phyloP scores from a whole-genome alignment of 257 asterid species.

The Hygrophila difformis region DNA sequence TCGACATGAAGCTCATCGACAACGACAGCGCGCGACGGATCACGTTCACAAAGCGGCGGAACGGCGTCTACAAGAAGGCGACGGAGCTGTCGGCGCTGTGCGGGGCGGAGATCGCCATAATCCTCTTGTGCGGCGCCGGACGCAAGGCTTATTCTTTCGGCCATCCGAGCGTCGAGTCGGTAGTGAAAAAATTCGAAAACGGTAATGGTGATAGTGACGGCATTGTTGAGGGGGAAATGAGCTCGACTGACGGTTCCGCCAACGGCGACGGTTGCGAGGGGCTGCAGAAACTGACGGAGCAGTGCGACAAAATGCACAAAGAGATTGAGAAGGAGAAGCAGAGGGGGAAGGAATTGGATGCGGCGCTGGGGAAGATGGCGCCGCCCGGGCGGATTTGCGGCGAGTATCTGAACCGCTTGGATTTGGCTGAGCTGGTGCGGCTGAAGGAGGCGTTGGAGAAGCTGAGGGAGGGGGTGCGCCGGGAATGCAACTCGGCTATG shows the following conservation, averaged over 20 bases:
- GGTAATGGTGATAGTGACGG: constrained; percentile 7
- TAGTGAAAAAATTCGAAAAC: constrained; percentile 15
- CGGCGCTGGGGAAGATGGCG: constrained; percentile 12
- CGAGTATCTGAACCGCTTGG: constrained; percentile 15
- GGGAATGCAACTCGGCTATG: no score
- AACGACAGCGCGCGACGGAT: constrained; percentile 9
- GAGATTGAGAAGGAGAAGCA: constrained; percentile 18
- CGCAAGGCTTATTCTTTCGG: constrained; percentile 37
- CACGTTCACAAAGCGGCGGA: constrained; percentile 20
- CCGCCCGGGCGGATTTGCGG: constrained; percentile 4
- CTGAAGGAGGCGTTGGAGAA: constrained; percentile 21
- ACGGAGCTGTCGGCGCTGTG: constrained; percentile 20
- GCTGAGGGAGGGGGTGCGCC: constrained; percentile 10
- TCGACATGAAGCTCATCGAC: constrained; percentile 17
- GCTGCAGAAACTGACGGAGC: constrained; percentile 23
- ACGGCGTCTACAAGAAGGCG: constrained; percentile 21
- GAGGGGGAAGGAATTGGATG: constrained; percentile 22
- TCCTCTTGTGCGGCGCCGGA: constrained; percentile 29
- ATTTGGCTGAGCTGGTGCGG: constrained; percentile 13
- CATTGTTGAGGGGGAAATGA: constrained; percentile 11
- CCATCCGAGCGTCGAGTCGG: constrained; percentile 28
- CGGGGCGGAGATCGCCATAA: constrained; percentile 13
- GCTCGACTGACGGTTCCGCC: no score
- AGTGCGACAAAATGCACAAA: constrained; percentile 18
- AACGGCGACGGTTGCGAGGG: neutral